These are phyloP conservation scores for Phalaenopsis aphrodite DNA, from an alignment of 106 monocot genomes.

Conservation along the genomic window DNA sequence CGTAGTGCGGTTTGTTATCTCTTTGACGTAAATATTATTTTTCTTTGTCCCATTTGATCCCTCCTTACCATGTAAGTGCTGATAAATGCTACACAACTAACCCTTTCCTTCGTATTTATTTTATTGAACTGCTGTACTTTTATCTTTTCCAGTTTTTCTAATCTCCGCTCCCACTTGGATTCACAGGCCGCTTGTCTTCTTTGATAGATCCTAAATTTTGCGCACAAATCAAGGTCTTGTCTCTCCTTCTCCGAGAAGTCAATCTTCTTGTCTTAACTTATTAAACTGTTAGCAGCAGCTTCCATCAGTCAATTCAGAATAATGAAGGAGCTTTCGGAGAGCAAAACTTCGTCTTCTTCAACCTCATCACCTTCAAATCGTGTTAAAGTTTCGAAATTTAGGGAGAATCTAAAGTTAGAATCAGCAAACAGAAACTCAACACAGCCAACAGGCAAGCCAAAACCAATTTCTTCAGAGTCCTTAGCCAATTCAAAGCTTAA, in stretches of 20 bases:
- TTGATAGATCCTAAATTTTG: conserved; percentile 15
- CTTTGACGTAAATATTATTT: not conserved
- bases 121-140: not conserved
- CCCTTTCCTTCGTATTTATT: not conserved
- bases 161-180: conserved; percentile 7
- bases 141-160: not conserved
- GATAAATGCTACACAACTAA: not conserved
- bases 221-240: conserved; percentile 11
- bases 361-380: conserved; percentile 14
- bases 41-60: not conserved
- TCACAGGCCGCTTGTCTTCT: conserved; percentile 3
- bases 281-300: not conserved
- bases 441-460: conserved; percentile 15
- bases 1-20: not conserved
- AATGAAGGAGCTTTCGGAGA: conserved; percentile 40
- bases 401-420: conserved; percentile 11
- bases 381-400: conserved; percentile 14
- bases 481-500: conserved; percentile 10
- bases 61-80: not conserved
- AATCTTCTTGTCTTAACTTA: not conserved
- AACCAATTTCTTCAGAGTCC: conserved; percentile 12
- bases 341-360: conserved; percentile 12
- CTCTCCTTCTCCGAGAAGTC: conserved; percentile 4
- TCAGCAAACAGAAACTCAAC: conserved; percentile 14
- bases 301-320: not conserved